Percentiles rank a stretch among this genome's conserved stretches.
Conservation (phyloP, 2,329 filamentous ascomycete genomes). For the Alternaria triticina region DNA sequence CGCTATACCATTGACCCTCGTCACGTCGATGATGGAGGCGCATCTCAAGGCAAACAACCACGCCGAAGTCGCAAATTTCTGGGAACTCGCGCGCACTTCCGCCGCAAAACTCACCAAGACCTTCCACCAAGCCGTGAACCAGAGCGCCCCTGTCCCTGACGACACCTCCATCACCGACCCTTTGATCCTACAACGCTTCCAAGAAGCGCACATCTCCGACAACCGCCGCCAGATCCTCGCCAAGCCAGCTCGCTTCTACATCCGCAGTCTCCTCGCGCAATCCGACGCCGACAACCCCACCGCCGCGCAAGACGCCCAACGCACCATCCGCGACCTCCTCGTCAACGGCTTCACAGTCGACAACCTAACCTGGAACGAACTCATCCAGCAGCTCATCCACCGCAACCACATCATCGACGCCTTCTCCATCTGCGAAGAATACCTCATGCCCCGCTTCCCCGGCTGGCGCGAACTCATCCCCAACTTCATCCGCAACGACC, state of each 20-base stretch:
- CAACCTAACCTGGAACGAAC: slow-evolving; percentile 80
- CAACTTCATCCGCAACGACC: slow-evolving; percentile 29
- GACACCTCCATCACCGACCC: slow-evolving; percentile 33
- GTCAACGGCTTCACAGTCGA: slow-evolving; percentile 75
- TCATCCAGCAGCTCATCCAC: slow-evolving; percentile 71
- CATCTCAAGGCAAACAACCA: slow-evolving; percentile 65
- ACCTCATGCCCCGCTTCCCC: slow-evolving; percentile 78
- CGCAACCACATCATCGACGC: slow-evolving; percentile 68
- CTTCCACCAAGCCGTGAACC: slow-evolving; percentile 41
- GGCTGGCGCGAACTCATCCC: slow-evolving; percentile 65
- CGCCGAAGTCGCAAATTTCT: slow-evolving; percentile 68
- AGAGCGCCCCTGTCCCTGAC: slow-evolving; percentile 26
- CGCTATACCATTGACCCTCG: slow-evolving; percentile 48
- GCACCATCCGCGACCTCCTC: slow-evolving; percentile 61
- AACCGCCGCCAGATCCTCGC: slow-evolving; percentile 58
- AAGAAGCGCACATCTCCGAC: slow-evolving; percentile 30
- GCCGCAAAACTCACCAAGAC: slow-evolving; percentile 53
- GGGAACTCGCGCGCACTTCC: slow-evolving; percentile 66
- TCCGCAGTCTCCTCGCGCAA: slow-evolving; percentile 61
- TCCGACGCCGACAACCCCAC: slow-evolving; percentile 17
- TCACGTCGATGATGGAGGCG: slow-evolving; percentile 68
- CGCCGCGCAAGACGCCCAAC: slow-evolving; percentile 37
- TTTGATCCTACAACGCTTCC: slow-evolving; percentile 20
- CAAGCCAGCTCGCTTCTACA: slow-evolving; percentile 58
- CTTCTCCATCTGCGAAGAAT: slow-evolving; percentile 75